Conservation (phyloP, 2,329 filamentous ascomycete species). For the Rhinocladiella mackenziei region DNA sequence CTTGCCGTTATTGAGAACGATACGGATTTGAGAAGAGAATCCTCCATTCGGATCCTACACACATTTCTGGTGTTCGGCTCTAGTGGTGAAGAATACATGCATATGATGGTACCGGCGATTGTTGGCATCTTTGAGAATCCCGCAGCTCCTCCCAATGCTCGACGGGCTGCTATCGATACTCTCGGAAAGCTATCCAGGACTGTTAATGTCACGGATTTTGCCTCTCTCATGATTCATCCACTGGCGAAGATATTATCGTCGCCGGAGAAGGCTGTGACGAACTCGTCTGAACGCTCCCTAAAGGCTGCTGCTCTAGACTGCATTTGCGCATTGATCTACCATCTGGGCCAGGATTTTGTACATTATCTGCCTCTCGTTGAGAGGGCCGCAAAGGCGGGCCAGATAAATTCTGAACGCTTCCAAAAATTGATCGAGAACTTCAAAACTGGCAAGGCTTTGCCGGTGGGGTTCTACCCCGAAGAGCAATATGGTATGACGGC, state of each 20-base stretch:
- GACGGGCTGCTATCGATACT: conserved; percentile 88
- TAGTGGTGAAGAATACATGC: conserved; percentile 98
- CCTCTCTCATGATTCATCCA: conserved; percentile 93
- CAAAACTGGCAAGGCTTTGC: conserved; percentile 90
- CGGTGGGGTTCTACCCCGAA: conserved; percentile 87
- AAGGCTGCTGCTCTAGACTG: conserved; percentile 86
- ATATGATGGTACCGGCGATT: conserved; percentile 92
- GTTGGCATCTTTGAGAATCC: conserved; percentile 90
- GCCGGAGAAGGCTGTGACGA: conserved; percentile 53
- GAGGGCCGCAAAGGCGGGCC: conserved; percentile 72
- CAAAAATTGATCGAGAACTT: conserved; percentile 87
- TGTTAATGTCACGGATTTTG: conserved; percentile 95
- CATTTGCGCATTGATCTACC: conserved; percentile 89
- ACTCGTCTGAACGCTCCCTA: conserved; percentile 61
- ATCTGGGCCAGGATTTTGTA: conserved; percentile 89
- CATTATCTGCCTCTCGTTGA: conserved; percentile 93
- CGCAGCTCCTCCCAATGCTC: conserved; percentile 71
- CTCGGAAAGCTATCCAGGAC: conserved; percentile 90
- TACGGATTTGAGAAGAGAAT: conserved; percentile 65
- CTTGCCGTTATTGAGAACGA: conserved; percentile 90
- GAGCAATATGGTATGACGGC: conserved; percentile 71
- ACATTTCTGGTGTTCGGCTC: conserved; percentile 94
- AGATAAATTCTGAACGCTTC: conserved; percentile 86
- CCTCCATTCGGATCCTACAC: conserved; percentile 87
- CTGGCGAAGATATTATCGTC: conserved; percentile 63